Evolutionary conservation across 768 basidiomycete genomes (phyloP).

Genomic region (Gelatoporia subvermispora): DNA sequence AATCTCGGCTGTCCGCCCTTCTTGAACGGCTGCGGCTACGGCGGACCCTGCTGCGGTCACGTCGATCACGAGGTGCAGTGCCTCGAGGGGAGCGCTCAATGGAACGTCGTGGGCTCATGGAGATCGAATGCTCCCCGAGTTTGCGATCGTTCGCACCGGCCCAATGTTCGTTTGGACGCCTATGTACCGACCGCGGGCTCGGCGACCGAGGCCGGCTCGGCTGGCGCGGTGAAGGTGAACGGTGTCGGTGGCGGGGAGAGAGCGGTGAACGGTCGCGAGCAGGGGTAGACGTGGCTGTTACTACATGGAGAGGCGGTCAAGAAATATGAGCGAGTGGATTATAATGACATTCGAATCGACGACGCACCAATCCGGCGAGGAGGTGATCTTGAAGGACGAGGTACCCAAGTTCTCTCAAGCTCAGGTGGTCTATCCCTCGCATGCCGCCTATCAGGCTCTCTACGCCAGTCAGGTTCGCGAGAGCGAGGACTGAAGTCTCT

Average conservation of each 20-base stretch:
- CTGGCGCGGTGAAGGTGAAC: conserved; percentile 6
- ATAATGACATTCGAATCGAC: not conserved
- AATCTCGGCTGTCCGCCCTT: not conserved
- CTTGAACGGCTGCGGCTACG: conserved; percentile 1
- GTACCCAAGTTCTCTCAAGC: conserved; percentile 15
- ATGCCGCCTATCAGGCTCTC: conserved; percentile 12
- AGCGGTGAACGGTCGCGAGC: conserved; percentile 8
- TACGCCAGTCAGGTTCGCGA: not conserved
- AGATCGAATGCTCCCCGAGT: conserved; percentile 9
- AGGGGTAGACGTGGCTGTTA: not conserved
- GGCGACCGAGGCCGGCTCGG: conserved; percentile 11
- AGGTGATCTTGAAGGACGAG: conserved; percentile 18
- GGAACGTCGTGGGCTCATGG: not conserved
- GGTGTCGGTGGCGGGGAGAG: conserved; percentile 2
- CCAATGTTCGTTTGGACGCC: not conserved
- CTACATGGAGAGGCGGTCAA: no score
- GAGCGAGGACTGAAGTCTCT: not conserved
- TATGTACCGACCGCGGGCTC: conserved; percentile 7
- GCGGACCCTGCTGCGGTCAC: not conserved
- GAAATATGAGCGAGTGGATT: no score
- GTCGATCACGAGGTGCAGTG: not conserved
- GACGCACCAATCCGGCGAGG: conserved; percentile 19
- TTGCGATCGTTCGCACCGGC: conserved; percentile 5
- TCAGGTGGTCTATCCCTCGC: conserved; percentile 8
- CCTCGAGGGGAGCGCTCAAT: not conserved